phyloP scores from a whole-genome alignment of 305 asterid genomes.

The Fraxinus floribunda region DNA sequence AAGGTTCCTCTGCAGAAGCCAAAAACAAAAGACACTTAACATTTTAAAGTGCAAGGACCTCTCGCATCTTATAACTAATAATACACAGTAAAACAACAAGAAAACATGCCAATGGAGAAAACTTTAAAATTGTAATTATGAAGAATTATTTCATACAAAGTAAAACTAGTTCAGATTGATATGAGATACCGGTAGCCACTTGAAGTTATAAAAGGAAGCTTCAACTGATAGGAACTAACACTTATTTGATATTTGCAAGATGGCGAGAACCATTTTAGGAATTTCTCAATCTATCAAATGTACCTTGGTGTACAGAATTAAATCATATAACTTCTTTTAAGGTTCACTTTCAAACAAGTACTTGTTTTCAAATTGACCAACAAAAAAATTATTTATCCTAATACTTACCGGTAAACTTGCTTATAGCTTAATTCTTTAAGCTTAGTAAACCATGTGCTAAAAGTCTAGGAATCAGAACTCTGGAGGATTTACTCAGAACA shows the following conservation, averaged over 20 bases:
- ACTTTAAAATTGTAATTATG: not conserved
- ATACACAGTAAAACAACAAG: not conserved
- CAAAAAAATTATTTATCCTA: not conserved
- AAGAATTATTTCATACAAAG: not conserved
- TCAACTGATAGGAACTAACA: not conserved
- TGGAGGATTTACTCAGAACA: not conserved
- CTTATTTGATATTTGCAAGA: not conserved
- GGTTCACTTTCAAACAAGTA: not conserved
- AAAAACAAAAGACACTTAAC: conserved; percentile 13
- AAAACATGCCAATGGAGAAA: not conserved
- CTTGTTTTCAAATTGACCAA: not conserved
- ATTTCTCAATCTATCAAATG: not conserved
- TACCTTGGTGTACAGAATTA: not conserved
- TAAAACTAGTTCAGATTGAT: not conserved
- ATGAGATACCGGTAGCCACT: not conserved
- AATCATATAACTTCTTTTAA: not conserved
- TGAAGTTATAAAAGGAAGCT: not conserved
- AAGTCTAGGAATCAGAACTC: not conserved
- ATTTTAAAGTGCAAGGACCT: not conserved
- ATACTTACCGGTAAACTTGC: not conserved
- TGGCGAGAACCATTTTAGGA: not conserved
- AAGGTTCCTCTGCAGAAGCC: conserved; percentile 70
- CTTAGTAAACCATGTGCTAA: not conserved
- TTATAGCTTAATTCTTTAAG: not conserved
- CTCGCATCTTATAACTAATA: not conserved